Base-by-base conservation (phyloP, 345 rosid genomes). In the Erodium maritimum region DNA sequence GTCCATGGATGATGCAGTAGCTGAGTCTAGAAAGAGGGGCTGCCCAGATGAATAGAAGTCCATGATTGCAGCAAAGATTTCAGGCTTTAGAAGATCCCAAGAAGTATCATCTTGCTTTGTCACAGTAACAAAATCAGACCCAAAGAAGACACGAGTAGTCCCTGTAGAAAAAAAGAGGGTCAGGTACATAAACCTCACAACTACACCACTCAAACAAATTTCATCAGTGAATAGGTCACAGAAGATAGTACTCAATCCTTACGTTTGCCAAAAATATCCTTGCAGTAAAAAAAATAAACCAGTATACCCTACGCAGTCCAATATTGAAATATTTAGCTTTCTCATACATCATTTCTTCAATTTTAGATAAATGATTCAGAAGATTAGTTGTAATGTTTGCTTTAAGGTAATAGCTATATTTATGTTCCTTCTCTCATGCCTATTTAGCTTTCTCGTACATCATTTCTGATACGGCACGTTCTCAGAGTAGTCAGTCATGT, bases 41-140 rank as follows among this genome's bases (percentile, higher is more conserved):
- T 82, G 82, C 23, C 91, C 95, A 65, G 96, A 89, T 56, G 97
- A 80, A 75, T 93, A 89, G 59, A 93, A 93, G 61, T 93, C 99
- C 97, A 85, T 89, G 22, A 93, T 80, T 16, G 80, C 96, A 5
- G 96, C 97, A 79, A 93, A 89, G 11, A 87, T 70, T 69, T 93
- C 95, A 71, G 97, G 96, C 73, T 85, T 85, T 24, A 93, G 79
- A 11, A 85, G 23, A 65, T 93, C 97, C 99, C 97, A 93, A 14
- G 91, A 68, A 18, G 71, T 56, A 60, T 93, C 95, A 57, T 93
- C 96, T 42, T 90, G 79, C 61, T 93, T 93, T 58, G 99, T 93
- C 13, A 89, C 82, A 52, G 96, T 89, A 60, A 93, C 73, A 67
- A 89, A 93, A 82, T 93, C 96, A 11, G 91, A 82, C 51, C 97